Evolutionary conservation across 228 moss, liverwort and hornwort genomes (phyloP), one percentile per base, ranked within the genome.

Genomic region (Sphagnum fallax): DNA sequence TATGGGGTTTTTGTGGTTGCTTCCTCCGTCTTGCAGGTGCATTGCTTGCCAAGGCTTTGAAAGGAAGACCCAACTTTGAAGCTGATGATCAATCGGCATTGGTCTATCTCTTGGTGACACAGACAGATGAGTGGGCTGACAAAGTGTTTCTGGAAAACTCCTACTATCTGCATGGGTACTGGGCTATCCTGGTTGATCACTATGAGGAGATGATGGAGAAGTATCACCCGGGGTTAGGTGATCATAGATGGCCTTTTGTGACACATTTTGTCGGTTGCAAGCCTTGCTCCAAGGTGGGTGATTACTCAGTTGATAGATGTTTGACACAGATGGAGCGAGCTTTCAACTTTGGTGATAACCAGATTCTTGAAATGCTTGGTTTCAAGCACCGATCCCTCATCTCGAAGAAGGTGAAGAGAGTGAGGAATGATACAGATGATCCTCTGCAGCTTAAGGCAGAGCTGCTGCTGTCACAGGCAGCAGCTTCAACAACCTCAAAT

Each of bases 201-300:
- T 82, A 68, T 8, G 78, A 78, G 53, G 78, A 78, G 52, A 70
- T 60, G 8, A 75, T 75, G 73, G 78, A 70, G 63, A 82, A 10
- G 12, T 68, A 72, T 58, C 78, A 82, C 65, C 82, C 78, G 9
- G 75, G 78, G 48, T 70, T 65, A 18, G 78, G 82, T 50, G 75
- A 82, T 47, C 75, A 82, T 48, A 70, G 82, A 32, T 82, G 82
- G 78, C 82, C 82, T 6, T 82, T 82, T 32, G 58, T 82, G 48
- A 82, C 78, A 14, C 82, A 82, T 52, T 82, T 82, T 51, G 78
- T 82, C 50, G 82, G 82, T 5, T 82, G 82, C 78, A 82, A 82
- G 53, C 82, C 82, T 12, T 82, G 82, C 52, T 47, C 4, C 10
- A 82, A 82, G 60, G 57, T 67, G 6, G 78, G 77, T 49, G 82